phyloP scores from a whole-genome alignment of 768 basidiomycete species.

The Holtermanniella nyarrowii region DNA sequence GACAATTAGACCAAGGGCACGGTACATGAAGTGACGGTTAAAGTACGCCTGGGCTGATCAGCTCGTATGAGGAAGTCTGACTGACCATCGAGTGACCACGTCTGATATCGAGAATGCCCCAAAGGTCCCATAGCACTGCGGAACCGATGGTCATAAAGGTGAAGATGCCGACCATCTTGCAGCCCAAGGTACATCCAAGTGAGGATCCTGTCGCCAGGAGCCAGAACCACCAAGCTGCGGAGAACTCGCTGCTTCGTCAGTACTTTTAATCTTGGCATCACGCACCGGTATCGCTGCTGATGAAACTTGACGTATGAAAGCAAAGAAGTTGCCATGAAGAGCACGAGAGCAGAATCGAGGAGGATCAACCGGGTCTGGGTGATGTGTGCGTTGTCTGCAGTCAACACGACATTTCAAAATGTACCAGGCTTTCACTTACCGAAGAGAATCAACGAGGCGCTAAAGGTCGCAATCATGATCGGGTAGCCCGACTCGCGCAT shows the following conservation, averaged over 20 bases:
- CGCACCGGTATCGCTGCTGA: slow-evolving; percentile 77
- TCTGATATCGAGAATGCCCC: slow-evolving; percentile 80
- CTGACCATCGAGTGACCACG: slow-evolving; percentile 69
- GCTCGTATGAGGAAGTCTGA: background rate
- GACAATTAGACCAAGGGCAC: slow-evolving; percentile 71
- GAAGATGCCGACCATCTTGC: slow-evolving; percentile 93
- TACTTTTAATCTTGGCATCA: background rate
- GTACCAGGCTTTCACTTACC: slow-evolving; percentile 46
- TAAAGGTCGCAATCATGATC: slow-evolving; percentile 79
- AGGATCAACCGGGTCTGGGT: slow-evolving; percentile 94
- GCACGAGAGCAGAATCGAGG: slow-evolving; percentile 82
- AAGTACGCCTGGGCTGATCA: slow-evolving; percentile 60
- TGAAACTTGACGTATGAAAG: slow-evolving; percentile 89
- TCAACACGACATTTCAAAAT: background rate
- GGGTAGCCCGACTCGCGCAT: slow-evolving; percentile 99
- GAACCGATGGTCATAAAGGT: slow-evolving; percentile 80
- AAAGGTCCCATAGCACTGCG: slow-evolving; percentile 85
- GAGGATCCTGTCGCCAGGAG: slow-evolving; percentile 76
- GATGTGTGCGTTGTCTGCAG: slow-evolving; percentile 84
- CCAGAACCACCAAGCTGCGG: slow-evolving; percentile 91
- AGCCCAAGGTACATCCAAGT: slow-evolving; percentile 92
- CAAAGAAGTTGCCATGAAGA: slow-evolving; percentile 91
- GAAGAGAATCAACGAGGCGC: slow-evolving; percentile 72
- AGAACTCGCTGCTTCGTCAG: slow-evolving; percentile 59
- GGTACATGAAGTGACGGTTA: slow-evolving; percentile 74